Percentiles rank a stretch among this genome's conserved stretches.
Conservation (phyloP, 1,284 basidiomycete species). For the Cutaneotrichosporon daszewskae region DNA sequence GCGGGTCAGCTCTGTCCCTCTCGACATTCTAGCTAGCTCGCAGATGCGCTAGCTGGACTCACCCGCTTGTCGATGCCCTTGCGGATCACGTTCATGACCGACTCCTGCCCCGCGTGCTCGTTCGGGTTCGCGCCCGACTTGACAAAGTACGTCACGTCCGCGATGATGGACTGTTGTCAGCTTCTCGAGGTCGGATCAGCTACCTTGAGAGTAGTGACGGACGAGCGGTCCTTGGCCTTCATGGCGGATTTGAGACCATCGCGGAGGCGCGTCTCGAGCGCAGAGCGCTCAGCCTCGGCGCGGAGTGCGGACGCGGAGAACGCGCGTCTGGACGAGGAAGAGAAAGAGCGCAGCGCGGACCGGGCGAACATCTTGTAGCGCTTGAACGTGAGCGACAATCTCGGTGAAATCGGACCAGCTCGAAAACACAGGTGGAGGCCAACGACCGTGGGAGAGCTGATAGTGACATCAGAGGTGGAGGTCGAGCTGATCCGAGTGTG, state of each 20-base stretch:
- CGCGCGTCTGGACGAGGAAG: slow-evolving; percentile 4
- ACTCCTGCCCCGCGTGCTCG: slow-evolving; percentile 29
- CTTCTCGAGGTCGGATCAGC: neutral
- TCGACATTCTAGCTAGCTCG: slow-evolving; percentile 26
- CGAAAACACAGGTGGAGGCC: too few relatives aligned
- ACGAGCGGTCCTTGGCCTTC: slow-evolving; percentile 39
- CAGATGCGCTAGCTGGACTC: slow-evolving; percentile 34
- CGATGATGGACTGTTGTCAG: slow-evolving; percentile 29
- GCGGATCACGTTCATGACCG: slow-evolving; percentile 31
- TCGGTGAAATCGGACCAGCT: too few relatives aligned
- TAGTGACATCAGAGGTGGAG: slow-evolving; percentile 1
- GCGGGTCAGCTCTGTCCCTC: neutral
- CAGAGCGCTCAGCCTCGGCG: slow-evolving; percentile 11
- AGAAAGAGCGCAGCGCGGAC: too few relatives aligned
- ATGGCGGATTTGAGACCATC: slow-evolving; percentile 45
- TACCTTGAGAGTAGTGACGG: slow-evolving; percentile 36
- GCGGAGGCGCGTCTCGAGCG: slow-evolving; percentile 29
- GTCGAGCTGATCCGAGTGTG: neutral
- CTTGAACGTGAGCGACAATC: neutral
- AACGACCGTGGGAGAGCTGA: slow-evolving; percentile 9
- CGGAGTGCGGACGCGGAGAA: slow-evolving; percentile 18
- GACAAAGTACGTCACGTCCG: slow-evolving; percentile 37
- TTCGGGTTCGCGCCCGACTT: slow-evolving; percentile 36
- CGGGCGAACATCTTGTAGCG: too few relatives aligned
- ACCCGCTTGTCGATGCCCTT: slow-evolving; percentile 42